phyloP scores from a whole-genome alignment of 768 basidiomycete species.

The Sutorius australiensis region DNA sequence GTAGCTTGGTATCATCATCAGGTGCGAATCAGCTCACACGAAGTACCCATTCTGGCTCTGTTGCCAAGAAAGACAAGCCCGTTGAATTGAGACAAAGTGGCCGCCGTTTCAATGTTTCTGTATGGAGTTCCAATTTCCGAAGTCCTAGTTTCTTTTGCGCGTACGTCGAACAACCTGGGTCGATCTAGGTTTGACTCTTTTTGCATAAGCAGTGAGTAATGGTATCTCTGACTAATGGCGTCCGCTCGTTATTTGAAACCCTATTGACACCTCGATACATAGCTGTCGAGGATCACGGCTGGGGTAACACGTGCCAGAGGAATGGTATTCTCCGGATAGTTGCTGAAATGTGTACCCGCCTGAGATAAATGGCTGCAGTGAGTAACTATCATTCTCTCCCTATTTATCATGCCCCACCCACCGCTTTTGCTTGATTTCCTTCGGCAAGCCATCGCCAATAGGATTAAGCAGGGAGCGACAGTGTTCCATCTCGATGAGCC shows the following conservation, averaged over 20 bases:
- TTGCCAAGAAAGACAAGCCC: neutral
- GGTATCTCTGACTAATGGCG: neutral
- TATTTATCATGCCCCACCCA: constrained; percentile 7
- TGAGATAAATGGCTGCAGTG: constrained; percentile 6
- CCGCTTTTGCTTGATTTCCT: constrained; percentile 13
- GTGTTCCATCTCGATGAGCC: constrained; percentile 13
- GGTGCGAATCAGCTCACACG: neutral
- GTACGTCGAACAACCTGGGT: neutral
- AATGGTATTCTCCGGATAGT: neutral
- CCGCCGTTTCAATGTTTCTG: neutral
- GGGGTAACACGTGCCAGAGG: neutral
- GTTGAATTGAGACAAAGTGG: neutral
- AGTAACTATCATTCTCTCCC: neutral
- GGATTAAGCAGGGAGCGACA: constrained; percentile 7
- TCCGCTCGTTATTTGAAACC: neutral
- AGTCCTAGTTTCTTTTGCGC: neutral
- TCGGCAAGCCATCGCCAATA: constrained; percentile 9
- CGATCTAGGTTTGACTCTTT: neutral
- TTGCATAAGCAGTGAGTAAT: neutral
- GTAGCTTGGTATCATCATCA: neutral
- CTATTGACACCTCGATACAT: neutral
- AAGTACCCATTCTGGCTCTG: neutral
- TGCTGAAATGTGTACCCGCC: neutral
- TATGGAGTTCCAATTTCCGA: neutral
- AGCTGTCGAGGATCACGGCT: neutral